Evolutionary conservation across 345 rosid genomes (phyloP).

Genomic region (Citrus mangshanensis): DNA sequence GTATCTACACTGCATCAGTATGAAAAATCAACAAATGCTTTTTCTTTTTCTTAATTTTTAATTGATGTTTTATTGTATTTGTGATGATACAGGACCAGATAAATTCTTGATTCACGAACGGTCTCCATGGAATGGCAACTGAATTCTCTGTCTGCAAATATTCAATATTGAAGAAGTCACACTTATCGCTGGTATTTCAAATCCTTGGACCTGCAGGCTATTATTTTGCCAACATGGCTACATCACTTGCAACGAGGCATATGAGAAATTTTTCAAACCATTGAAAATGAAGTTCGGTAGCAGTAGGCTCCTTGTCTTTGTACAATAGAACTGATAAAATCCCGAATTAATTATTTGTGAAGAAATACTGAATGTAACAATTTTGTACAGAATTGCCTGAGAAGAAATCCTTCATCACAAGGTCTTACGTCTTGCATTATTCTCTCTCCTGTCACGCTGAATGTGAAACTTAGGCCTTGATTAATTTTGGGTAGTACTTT

Average conservation of each 20-base stretch:
- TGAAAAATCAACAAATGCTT: not conserved
- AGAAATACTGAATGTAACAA: slow-evolving; percentile 5
- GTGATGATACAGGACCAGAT: not conserved
- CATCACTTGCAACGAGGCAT: not conserved
- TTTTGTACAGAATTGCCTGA: slow-evolving; percentile 25
- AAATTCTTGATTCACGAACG: not conserved
- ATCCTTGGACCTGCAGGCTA: not conserved
- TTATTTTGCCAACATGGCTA: not conserved
- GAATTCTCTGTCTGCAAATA: not conserved
- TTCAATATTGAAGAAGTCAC: not conserved
- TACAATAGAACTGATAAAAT: slow-evolving; percentile 12
- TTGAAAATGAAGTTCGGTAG: not conserved
- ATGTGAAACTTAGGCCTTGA: not conserved
- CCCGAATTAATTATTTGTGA: not conserved
- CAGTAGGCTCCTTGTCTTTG: slow-evolving; percentile 11
- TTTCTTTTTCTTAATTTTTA: not conserved
- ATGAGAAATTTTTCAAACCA: not conserved
- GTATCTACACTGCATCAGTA: not conserved
- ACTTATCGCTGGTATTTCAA: not conserved
- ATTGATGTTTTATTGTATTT: not conserved
- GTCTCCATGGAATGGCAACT: not conserved
- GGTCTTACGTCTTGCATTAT: not conserved
- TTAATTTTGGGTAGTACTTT: not conserved
- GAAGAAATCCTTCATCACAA: not conserved
- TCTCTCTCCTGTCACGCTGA: not conserved